These are phyloP conservation scores for Trametes elegans DNA, from an alignment of 768 basidiomycete genomes.

Conservation along the genomic window DNA sequence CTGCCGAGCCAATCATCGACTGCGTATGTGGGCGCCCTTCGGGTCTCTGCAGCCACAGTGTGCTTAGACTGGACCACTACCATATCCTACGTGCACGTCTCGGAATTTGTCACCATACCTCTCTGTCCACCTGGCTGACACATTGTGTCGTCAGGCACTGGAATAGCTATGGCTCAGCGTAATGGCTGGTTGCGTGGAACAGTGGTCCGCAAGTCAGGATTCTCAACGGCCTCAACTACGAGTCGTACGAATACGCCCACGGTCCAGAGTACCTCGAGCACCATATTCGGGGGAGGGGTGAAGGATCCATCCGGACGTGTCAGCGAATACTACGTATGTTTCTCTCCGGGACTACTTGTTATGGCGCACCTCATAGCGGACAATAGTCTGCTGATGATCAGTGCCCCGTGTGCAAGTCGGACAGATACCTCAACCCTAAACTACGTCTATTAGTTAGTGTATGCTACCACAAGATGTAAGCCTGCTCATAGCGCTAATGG, in stretches of 20 bases:
- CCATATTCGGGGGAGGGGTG: conserved; percentile 78
- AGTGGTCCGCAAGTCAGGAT: conserved; percentile 64
- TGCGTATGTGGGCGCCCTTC: not conserved
- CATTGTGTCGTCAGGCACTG: too few relatives aligned
- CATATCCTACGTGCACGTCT: not conserved
- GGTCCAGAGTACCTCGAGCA: conserved; percentile 69
- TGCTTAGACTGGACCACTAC: not conserved
- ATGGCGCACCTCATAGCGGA: conserved; percentile 5
- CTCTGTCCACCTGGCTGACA: not conserved
- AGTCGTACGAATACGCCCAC: conserved; percentile 64
- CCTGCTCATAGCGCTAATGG: not conserved
- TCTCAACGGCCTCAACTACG: conserved; percentile 41
- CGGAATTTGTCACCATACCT: not conserved
- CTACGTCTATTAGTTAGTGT: conserved; percentile 90
- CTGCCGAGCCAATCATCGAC: not conserved
- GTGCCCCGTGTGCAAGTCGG: conserved; percentile 97
- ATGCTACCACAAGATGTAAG: conserved; percentile 98
- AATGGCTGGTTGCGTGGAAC: conserved; percentile 69
- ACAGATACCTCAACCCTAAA: conserved; percentile 93
- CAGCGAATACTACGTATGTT: conserved; percentile 74
- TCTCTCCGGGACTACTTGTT: not conserved
- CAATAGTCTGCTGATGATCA: conserved; percentile 83
- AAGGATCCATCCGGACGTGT: conserved; percentile 85
- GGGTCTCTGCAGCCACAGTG: not conserved
- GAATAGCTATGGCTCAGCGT: conserved; percentile 34